Evolutionary conservation across 257 asterid species (phyloP), one percentile per base, ranked within the genome.

Genomic region (Misopates orontium): DNA sequence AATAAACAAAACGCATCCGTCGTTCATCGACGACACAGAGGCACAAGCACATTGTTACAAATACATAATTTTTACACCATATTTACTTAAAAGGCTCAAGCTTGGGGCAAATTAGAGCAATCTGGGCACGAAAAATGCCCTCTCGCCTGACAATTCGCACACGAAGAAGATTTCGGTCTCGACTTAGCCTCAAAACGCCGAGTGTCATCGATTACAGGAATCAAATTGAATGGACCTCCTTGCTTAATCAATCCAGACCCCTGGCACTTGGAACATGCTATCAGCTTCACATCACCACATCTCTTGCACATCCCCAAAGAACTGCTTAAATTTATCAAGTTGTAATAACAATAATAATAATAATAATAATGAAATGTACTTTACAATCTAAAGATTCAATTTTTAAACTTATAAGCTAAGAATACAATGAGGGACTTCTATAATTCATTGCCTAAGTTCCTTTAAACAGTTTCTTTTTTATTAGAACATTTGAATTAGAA

Each of bases 231-330:
- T 45, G 85, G 78, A 16, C 86, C 81, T 21, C 84, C 84, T 61
- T 72, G 53, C 67, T 50, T 86, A 45, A 84, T 75, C 10, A 82
- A 60, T 9, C 95, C 96, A 22, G 89, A 74, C n/a, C 97, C 99
- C 63, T 67, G 84, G 74, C 97, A 93, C 17, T 60, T 83, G 61
- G 85, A 64, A 77, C 99, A 93, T 6, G 97, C 84, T 70, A 93
- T 79, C 69, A 82, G 62, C 79, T 79, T 87, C 72, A 90, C 19
- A 69, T 87, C 96, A 15, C 97, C 99, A 49, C 99, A 94, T 78
- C 75, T 90, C 82, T 82, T 83, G 79, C 97, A 90, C 92, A 90
- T 87, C 8, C 94, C 90, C 48, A 90, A 50, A 16, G 96, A 90
- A 49, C 97, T 92, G 89, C 56, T 56, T 20, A n/a, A 21, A 31